Base-by-base conservation (phyloP, 805 yeast genomes). In the Candida krabiensis region DNA sequence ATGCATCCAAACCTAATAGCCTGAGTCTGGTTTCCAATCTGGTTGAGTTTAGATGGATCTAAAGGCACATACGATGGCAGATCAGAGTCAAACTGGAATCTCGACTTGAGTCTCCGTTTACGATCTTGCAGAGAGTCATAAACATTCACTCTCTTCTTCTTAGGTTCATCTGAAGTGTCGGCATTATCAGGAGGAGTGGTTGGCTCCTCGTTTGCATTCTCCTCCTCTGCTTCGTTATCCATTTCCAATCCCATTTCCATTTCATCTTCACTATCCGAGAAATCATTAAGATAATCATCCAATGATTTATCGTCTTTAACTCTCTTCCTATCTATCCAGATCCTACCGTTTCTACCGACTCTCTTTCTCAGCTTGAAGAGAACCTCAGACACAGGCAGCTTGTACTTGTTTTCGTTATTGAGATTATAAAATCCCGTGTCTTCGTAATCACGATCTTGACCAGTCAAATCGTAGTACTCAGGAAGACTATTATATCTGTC, bases 1-100 rank as follows among this genome's bases (percentile, higher is more conserved):
- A 89, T 89, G 5, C 95, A 79, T 7, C 96, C 96, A 63, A 90
- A 90, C 43, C 97, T 70, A 21, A 91, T 86, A 1, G 86, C 81
- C 62, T 90, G 97, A 1, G 96, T 89, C 35, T 82, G 91, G 37
- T 83, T 83, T 11, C 88, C 77, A 28, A 90, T 87, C 46, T 84
- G 83, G 56, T 90, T 90, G 52, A 90, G 70, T 38, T 76, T 73
- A 0, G 96, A 80, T 0, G 97, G 96, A 60, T 88, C 96, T 42
- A 86, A 70, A 24, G 83, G 84, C 28, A 67, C 70, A 53, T 61
- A 66, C 41, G 38, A 28, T 9, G 58, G 55, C 28, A 63, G 33
- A 43, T 76, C 80, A 25, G 66, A 58, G 50, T 77, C 81, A 53
- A 70, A 77, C 44, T 58, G 58, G 71, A 77, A 76, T 28, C 70